Percentiles rank a stretch among this genome's conserved stretches.
phyloP scores from a whole-genome alignment of 306 rosid genomes.

The Prunus fruticosa region DNA sequence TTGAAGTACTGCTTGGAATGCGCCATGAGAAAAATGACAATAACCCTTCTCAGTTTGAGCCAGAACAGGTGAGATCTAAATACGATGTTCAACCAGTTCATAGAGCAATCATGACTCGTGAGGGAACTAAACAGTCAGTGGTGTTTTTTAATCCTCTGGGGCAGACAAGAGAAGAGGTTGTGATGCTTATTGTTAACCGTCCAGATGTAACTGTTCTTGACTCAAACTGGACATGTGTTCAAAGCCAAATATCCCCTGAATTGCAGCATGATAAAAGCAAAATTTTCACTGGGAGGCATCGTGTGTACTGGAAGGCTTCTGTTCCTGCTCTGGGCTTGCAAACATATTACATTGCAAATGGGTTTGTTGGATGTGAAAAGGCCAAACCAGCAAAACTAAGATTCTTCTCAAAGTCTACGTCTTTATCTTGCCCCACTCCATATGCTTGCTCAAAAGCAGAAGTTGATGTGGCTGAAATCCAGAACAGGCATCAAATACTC shows the following conservation, averaged over 20 bases:
- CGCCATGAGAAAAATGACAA: conserved; percentile 75
- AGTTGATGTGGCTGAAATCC: conserved; percentile 56
- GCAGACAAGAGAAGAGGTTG: conserved; percentile 91
- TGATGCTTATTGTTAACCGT: conserved; percentile 68
- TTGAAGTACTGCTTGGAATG: conserved; percentile 81
- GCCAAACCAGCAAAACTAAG: conserved; percentile 69
- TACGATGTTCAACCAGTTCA: conserved; percentile 87
- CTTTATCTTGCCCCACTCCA: conserved; percentile 62
- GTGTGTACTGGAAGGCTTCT: conserved; percentile 73
- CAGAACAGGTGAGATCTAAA: conserved; percentile 76
- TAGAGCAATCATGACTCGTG: conserved; percentile 56
- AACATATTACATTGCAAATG: conserved; percentile 66
- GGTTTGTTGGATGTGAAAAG: conserved; percentile 67
- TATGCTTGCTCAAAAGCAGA: conserved; percentile 63
- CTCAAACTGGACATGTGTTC: conserved; percentile 71
- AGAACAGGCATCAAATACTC: conserved; percentile 70
- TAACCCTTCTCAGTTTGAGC: conserved; percentile 74
- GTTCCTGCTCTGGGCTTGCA: conserved; percentile 90
- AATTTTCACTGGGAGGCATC: conserved; percentile 81
- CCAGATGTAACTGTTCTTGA: conserved; percentile 77
- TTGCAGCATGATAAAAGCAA: conserved; percentile 65
- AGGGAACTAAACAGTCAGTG: conserved; percentile 64
- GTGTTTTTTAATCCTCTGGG: conserved; percentile 70
- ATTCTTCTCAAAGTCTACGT: conserved; percentile 49
- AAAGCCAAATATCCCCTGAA: conserved; percentile 87